Percentiles rank a stretch among this genome's conserved stretches.
Evolutionary conservation across 2,329 filamentous ascomycete genomes (phyloP).

Genomic region (Calonectria hawksworthii): DNA sequence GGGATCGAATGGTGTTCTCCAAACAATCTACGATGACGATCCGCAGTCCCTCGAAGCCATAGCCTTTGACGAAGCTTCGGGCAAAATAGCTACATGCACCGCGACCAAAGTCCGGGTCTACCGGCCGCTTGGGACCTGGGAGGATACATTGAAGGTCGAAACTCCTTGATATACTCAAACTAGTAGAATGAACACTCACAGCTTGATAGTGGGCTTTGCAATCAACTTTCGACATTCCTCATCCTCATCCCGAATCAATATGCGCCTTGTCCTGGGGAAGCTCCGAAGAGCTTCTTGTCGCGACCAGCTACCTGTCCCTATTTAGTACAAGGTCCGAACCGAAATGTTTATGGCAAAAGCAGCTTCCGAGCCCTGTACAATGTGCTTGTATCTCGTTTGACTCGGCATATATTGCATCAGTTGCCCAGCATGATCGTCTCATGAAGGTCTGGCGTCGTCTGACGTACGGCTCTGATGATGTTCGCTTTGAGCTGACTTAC

Average conservation of each 20-base stretch:
- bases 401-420: constrained; percentile 86
- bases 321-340: constrained; percentile 68
- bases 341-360: constrained; percentile 79
- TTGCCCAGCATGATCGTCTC: constrained; percentile 82
- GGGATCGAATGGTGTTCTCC: constrained; percentile 80
- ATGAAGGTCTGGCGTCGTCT: constrained; percentile 95
- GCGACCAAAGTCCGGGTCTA: constrained; percentile 80
- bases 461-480: constrained; percentile 85
- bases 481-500: constrained; percentile 91
- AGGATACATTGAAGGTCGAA: constrained; percentile 81
- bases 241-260: constrained; percentile 53
- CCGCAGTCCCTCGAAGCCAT: constrained; percentile 78
- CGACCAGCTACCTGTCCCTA: constrained; percentile 77
- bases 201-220: constrained; percentile 73
- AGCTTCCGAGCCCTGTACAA: constrained; percentile 79
- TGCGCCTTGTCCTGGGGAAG: constrained; percentile 85
- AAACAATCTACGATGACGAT: constrained; percentile 93
- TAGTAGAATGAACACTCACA: constrained; percentile 38
- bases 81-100: constrained; percentile 86
- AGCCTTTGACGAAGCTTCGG: constrained; percentile 83
- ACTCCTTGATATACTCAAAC: constrained; percentile 5
- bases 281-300: constrained; percentile 86
- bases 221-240: constrained; percentile 66
- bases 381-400: constrained; percentile 88
- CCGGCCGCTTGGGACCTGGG: constrained; percentile 77